These are phyloP conservation scores for Fraxinus platypoda DNA, from an alignment of 305 asterid genomes.

Conservation along the genomic window DNA sequence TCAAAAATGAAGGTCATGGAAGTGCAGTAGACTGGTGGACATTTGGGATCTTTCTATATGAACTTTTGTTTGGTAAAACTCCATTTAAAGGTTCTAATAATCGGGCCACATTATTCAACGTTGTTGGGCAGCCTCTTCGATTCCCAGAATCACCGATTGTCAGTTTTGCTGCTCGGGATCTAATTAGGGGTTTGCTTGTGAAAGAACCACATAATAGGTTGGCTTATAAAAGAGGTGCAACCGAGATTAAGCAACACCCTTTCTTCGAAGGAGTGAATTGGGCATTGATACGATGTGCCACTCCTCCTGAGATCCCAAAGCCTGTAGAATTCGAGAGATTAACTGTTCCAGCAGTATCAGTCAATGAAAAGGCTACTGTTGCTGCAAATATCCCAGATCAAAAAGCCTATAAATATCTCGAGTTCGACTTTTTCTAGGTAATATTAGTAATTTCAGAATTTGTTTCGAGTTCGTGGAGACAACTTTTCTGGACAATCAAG, in stretches of 20 bases:
- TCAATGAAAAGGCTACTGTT: constrained; percentile 13
- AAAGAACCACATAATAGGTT: constrained; percentile 50
- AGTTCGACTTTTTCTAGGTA: constrained; percentile 42
- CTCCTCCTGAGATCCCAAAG: constrained; percentile 48
- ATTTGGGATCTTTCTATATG: constrained; percentile 44
- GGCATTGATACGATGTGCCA: constrained; percentile 52
- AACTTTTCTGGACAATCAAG: background rate
- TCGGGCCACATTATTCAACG: constrained; percentile 46
- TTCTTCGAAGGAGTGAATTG: constrained; percentile 53
- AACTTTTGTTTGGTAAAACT: constrained; percentile 47
- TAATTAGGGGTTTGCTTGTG: constrained; percentile 47
- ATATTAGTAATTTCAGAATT: background rate
- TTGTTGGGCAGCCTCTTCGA: constrained; percentile 47
- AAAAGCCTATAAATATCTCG: constrained; percentile 32
- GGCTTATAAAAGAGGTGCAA: constrained; percentile 52
- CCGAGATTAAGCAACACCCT: constrained; percentile 54
- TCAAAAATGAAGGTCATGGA: constrained; percentile 55
- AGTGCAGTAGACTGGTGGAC: constrained; percentile 64
- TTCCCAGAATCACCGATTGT: constrained; percentile 48
- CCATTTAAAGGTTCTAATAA: constrained; percentile 52
- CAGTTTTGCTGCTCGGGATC: constrained; percentile 46
- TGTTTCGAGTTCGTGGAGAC: background rate
- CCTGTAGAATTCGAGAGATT: constrained; percentile 30
- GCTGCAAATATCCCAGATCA: constrained; percentile 19
- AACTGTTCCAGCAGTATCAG: constrained; percentile 16